Evolutionary conservation across 768 basidiomycete species (phyloP).

Genomic region (Strobilomyces confusus): DNA sequence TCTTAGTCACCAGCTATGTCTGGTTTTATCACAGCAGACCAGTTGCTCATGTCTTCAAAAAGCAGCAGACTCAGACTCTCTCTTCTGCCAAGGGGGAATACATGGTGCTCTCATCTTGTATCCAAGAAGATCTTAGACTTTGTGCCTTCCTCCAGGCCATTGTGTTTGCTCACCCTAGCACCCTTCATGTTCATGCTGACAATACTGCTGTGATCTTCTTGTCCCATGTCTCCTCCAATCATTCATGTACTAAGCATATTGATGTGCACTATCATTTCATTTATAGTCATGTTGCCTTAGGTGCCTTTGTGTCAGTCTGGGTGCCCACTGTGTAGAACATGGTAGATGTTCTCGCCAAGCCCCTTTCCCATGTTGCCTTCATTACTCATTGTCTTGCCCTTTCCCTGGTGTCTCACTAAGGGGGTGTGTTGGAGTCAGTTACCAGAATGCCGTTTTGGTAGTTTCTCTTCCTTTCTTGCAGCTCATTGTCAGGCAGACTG

Average conservation of each 20-base stretch:
- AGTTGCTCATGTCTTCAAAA: neutral
- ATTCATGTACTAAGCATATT: neutral
- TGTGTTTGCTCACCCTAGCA: fast-evolving
- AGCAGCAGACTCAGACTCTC: neutral
- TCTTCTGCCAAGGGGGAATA: neutral
- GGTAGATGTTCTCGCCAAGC: neutral
- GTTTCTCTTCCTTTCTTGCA: too few relatives aligned
- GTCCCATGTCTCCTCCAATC: neutral
- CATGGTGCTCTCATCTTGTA: neutral
- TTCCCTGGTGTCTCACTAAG: neutral
- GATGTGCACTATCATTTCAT: neutral
- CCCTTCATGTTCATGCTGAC: neutral
- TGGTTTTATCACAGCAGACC: neutral
- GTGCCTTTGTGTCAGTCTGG: neutral
- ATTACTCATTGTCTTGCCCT: neutral
- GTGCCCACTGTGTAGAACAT: neutral
- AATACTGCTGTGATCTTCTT: neutral
- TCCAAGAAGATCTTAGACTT: neutral
- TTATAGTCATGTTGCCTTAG: neutral
- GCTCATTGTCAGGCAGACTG: too few relatives aligned
- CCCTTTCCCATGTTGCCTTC: neutral
- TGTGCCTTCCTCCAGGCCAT: neutral
- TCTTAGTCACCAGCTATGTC: neutral
- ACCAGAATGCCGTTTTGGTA: too few relatives aligned
- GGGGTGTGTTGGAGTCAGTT: neutral